phyloP scores from a whole-genome alignment of 2,329 filamentous ascomycete genomes.

The Claviceps paspali region DNA sequence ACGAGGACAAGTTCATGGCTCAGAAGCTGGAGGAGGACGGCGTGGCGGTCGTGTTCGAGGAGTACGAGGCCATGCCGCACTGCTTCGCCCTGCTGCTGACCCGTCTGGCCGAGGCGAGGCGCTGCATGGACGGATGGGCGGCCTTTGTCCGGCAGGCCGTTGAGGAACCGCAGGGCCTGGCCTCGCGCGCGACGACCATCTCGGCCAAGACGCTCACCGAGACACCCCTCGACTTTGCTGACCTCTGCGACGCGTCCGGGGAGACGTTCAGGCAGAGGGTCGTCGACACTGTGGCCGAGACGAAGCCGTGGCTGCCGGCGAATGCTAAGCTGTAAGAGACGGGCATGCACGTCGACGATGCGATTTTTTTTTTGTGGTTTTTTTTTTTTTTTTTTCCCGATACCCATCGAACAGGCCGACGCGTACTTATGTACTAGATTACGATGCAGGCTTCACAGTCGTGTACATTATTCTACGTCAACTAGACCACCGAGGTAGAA shows the following conservation, averaged over 20 bases:
- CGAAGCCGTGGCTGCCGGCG: constrained; percentile 4
- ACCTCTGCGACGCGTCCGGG: constrained; percentile 26
- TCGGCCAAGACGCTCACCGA: constrained; percentile 37
- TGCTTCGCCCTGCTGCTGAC: constrained; percentile 48
- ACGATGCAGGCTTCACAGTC: no score
- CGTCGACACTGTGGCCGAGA: constrained; percentile 12
- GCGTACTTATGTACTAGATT: no score
- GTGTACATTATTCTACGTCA: no score
- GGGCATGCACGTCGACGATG: not conserved
- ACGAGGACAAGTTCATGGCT: constrained; percentile 50
- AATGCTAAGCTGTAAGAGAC: constrained; percentile 17
- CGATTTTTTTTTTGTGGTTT: no score
- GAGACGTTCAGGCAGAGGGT: constrained; percentile 28
- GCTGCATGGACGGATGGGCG: constrained; percentile 40
- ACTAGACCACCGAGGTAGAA: no score
- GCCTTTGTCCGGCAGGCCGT: constrained; percentile 35
- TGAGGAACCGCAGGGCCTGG: constrained; percentile 17
- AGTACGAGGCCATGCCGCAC: constrained; percentile 73
- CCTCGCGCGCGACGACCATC: constrained; percentile 28
- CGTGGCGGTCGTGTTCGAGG: constrained; percentile 48
- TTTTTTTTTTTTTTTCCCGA: no score
- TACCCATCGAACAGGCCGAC: no score
- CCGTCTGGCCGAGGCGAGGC: constrained; percentile 25
- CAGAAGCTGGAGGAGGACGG: constrained; percentile 38
- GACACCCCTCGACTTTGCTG: constrained; percentile 25